Conservation (phyloP, 441 rosid genomes). For the Jatropha podagrica region DNA sequence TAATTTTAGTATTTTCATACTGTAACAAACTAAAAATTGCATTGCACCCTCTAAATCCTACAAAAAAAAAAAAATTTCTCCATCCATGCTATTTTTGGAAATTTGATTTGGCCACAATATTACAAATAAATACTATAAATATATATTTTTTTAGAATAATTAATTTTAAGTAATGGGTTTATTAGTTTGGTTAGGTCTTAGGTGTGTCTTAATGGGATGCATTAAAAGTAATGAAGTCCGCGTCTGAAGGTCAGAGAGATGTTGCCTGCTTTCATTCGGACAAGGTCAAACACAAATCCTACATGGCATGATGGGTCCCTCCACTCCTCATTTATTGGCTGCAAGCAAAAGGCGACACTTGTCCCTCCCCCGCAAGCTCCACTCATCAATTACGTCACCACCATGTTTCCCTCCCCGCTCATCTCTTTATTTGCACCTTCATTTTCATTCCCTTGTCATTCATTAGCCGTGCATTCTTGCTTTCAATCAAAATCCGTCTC, state of each 20-base stretch:
- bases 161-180: too few species aligned
- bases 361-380: background rate
- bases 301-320: constrained; percentile 9
- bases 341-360: constrained; percentile 13
- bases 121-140: background rate
- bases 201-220: constrained; percentile 4
- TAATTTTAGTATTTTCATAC: background rate
- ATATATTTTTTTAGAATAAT: background rate
- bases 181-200: too few species aligned
- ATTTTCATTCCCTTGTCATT: too few species aligned
- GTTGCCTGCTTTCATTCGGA: constrained; percentile 20
- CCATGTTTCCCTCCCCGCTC: background rate
- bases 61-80: background rate
- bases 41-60: background rate
- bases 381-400: background rate
- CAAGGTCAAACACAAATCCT: constrained; percentile 14
- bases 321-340: background rate
- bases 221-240: background rate
- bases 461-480: too few species aligned
- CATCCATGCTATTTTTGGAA: constrained; percentile 3
- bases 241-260: background rate
- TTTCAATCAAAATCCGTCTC: too few species aligned
- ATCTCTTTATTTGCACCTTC: too few species aligned
- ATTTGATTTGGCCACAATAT: background rate
- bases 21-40: background rate